Base-by-base conservation (phyloP, 164 flowering plant species). In the Liquidambar formosana region DNA sequence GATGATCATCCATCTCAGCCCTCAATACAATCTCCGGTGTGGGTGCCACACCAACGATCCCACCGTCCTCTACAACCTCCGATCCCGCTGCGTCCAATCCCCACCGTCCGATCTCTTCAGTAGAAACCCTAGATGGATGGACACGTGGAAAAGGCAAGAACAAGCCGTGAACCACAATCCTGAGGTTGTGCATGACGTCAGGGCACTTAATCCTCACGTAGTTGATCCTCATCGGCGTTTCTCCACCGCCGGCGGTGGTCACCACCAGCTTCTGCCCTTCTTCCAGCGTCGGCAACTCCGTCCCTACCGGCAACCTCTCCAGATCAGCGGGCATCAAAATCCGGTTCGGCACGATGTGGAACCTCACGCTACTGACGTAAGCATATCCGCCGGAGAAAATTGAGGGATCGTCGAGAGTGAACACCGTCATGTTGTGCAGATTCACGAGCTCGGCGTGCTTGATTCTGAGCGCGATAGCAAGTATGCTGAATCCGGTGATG, bases 311-410 rank as follows among this genome's bases (percentile, higher is more conserved):
- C 41, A 86, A 63, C 70, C 38, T 74, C 80, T 71, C 74, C 26
- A 86, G 84, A 14, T 85, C 90, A 10, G 76, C 78, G 3, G 69
- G n/a, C 54, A 73, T 69, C 66, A 86, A 57, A 46, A 69, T 45
- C 25, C 64, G 76, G 72, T 84, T 77, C 33, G 90, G 90, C 45
- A 86, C 81, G 51, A 86, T 75, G 66, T 84, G 90, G 64, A 83
- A 83, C 60, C 84, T 61, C 28, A 84, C 76, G 66, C 68, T 81
- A 52, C 74, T 70, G 66, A 86, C 70, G 72, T 82, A 86, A 3
- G 60, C 33, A 61, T 80, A 77, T 3, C 81, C 79, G 4, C 90
- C 87, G 28, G 81, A 51, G 81, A 86, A 82, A 67, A 86, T 82
- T 5, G 84, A 49, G 4, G 45, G 56, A 70, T 86, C 88, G 41